A percentile compares a stretch with the other conserved stretches of the same genome.
These are phyloP conservation scores for Naganishia albida DNA, from an alignment of 1,284 basidiomycete species.

Conservation along the genomic window DNA sequence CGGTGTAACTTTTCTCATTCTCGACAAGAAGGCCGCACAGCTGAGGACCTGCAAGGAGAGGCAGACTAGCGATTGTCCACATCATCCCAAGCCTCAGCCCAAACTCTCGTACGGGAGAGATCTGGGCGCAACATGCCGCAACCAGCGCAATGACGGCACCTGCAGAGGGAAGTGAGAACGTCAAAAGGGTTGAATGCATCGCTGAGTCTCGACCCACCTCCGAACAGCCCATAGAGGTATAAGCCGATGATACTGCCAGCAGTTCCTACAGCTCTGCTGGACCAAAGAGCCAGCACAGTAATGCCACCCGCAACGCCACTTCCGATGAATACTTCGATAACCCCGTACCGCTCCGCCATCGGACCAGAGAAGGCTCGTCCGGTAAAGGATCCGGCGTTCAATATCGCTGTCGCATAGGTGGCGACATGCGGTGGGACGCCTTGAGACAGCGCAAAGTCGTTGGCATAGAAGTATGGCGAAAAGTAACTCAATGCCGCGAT, in stretches of 20 bases:
- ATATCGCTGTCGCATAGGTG: slow-evolving; percentile 44
- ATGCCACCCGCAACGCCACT: slow-evolving; percentile 38
- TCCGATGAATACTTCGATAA: slow-evolving; percentile 43
- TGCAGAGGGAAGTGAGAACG: slow-evolving; percentile 3
- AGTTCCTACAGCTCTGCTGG: slow-evolving; percentile 36
- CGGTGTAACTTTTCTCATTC: slow-evolving; percentile 24
- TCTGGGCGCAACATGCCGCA: slow-evolving; percentile 44
- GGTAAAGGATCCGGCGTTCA: slow-evolving; percentile 46
- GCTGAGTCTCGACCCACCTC: slow-evolving; percentile 18
- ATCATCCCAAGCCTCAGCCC: slow-evolving; percentile 51
- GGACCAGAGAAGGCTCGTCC: slow-evolving; percentile 44
- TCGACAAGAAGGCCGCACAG: slow-evolving; percentile 29
- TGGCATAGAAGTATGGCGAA: slow-evolving; percentile 33
- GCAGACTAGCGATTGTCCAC: slow-evolving; percentile 41
- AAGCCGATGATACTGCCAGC: slow-evolving; percentile 45
- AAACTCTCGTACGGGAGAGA: slow-evolving; percentile 49
- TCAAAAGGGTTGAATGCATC: neutral
- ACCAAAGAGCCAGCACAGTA: slow-evolving; percentile 47
- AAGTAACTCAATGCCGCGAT: slow-evolving; percentile 24
- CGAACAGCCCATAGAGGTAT: slow-evolving; percentile 42
- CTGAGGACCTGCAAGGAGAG: slow-evolving; percentile 45
- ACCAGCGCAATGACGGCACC: slow-evolving; percentile 49
- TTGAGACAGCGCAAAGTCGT: slow-evolving; percentile 34
- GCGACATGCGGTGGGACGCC: slow-evolving; percentile 27
- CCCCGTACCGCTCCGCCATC: slow-evolving; percentile 46